Conservation (phyloP, 352 stramenopile genomes). For the Globisporangium cederbergense region DNA sequence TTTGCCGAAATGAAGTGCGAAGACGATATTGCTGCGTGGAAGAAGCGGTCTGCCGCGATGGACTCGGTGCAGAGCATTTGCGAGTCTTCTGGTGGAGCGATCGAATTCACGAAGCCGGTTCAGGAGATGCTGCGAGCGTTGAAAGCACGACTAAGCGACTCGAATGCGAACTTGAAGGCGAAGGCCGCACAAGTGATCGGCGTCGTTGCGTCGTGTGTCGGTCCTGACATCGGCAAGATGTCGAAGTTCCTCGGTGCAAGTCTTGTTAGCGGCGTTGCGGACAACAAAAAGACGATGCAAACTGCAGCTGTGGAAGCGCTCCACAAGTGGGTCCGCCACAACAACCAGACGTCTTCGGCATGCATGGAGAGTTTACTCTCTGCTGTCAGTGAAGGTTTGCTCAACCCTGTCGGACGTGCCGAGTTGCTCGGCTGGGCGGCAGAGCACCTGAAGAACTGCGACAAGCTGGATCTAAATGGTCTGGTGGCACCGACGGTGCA, state of each 20-base stretch:
- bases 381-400: conserved; percentile 62
- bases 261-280: conserved; percentile 65
- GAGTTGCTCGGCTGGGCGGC: conserved; percentile 75
- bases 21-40: conserved; percentile 82
- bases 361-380: conserved; percentile 77
- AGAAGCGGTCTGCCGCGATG: conserved; percentile 82
- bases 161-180: conserved; percentile 86
- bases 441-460: conserved; percentile 60
- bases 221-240: conserved; percentile 73
- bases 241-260: conserved; percentile 73
- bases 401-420: conserved; percentile 74
- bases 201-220: conserved; percentile 69
- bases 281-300: conserved; percentile 91
- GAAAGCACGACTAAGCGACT: conserved; percentile 79
- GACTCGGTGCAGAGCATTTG: conserved; percentile 76
- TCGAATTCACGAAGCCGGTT: conserved; percentile 82
- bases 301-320: conserved; percentile 67
- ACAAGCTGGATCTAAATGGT: conserved; percentile 63
- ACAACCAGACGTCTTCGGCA: conserved; percentile 46
- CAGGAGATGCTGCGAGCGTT: conserved; percentile 71
- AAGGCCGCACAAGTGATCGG: conserved; percentile 84
- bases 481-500: conserved; percentile 74
- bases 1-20: conserved; percentile 85
- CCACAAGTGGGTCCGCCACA: conserved; percentile 84
- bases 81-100: conserved; percentile 64